phyloP scores from a whole-genome alignment of 768 basidiomycete genomes.

The Agaricus subrufescens region DNA sequence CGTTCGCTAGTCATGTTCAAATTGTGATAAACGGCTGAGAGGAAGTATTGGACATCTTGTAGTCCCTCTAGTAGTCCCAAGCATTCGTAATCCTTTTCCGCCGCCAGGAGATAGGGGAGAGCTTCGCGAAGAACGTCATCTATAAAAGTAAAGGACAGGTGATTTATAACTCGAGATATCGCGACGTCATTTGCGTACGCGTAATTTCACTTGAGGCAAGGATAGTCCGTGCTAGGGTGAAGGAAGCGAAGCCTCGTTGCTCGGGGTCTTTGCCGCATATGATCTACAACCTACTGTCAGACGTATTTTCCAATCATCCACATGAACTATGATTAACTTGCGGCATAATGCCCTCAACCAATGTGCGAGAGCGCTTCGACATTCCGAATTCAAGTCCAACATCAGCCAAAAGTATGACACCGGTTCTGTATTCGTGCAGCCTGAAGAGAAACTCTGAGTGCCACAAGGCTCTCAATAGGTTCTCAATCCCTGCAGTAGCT shows the following conservation, averaged over 20 bases:
- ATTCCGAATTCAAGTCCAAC: slow-evolving; percentile 74
- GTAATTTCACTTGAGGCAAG: slow-evolving; percentile 49
- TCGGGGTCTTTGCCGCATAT: slow-evolving; percentile 71
- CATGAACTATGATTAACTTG: slow-evolving; percentile 44
- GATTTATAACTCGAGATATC: neutral
- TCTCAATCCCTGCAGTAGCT: slow-evolving; percentile 55
- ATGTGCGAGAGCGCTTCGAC: slow-evolving; percentile 55
- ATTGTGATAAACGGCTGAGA: slow-evolving; percentile 71
- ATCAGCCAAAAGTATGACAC: slow-evolving; percentile 72
- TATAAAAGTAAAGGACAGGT: slow-evolving; percentile 11
- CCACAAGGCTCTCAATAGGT: slow-evolving; percentile 70
- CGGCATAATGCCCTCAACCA: slow-evolving; percentile 78
- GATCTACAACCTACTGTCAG: slow-evolving; percentile 35
- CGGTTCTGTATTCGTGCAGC: slow-evolving; percentile 62
- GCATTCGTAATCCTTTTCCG: slow-evolving; percentile 60
- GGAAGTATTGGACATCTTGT: slow-evolving; percentile 67
- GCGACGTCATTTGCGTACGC: slow-evolving; percentile 27
- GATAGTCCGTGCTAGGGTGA: slow-evolving; percentile 71
- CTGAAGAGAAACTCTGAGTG: slow-evolving; percentile 75
- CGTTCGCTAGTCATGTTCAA: slow-evolving; percentile 51
- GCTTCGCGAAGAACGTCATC: slow-evolving; percentile 48
- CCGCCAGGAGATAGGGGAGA: slow-evolving; percentile 52
- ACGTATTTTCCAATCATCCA: neutral
- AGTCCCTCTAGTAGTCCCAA: slow-evolving; percentile 57
- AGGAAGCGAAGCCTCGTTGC: slow-evolving; percentile 69